Percentiles rank a stretch among this genome's conserved stretches.
Evolutionary conservation across 768 basidiomycete genomes (phyloP).

Genomic region (Termitomyces sp.): DNA sequence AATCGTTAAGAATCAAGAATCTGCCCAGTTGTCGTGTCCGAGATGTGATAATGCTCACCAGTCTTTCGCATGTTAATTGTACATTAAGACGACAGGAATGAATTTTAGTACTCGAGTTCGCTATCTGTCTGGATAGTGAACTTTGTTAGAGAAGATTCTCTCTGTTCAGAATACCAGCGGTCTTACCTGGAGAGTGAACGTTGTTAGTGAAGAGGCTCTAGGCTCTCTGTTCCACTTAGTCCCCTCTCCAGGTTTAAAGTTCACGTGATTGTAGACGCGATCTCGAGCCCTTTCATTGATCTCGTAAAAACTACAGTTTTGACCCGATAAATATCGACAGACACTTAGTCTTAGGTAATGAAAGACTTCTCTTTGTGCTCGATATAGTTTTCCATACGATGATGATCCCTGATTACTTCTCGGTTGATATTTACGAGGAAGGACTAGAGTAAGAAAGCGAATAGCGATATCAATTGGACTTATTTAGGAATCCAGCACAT

Average conservation of each 20-base stretch:
- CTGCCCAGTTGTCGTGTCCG: not conserved
- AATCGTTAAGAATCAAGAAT: not conserved
- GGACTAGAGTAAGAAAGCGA: conserved; percentile 1
- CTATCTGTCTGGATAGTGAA: too few relatives aligned
- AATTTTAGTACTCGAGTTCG: too few relatives aligned
- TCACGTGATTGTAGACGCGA: too few relatives aligned
- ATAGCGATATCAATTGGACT: not conserved
- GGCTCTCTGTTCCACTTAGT: too few relatives aligned
- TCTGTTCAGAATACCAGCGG: too few relatives aligned
- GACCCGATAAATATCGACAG: too few relatives aligned
- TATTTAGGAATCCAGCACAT: not conserved
- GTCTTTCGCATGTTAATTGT: not conserved
- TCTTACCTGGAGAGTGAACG: too few relatives aligned
- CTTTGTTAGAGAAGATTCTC: too few relatives aligned
- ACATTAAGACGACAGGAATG: not conserved
- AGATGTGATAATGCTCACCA: not conserved
- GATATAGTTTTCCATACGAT: not conserved
- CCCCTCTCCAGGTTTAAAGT: too few relatives aligned
- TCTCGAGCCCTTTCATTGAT: too few relatives aligned
- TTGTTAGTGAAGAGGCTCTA: too few relatives aligned
- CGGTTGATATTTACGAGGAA: conserved; percentile 12
- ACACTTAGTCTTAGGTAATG: not conserved
- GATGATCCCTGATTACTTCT: conserved; percentile 1
- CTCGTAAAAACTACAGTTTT: too few relatives aligned
- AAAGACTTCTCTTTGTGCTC: not conserved